Conservation (phyloP, 179 eudicot species). For the Corrigiola litoralis region DNA sequence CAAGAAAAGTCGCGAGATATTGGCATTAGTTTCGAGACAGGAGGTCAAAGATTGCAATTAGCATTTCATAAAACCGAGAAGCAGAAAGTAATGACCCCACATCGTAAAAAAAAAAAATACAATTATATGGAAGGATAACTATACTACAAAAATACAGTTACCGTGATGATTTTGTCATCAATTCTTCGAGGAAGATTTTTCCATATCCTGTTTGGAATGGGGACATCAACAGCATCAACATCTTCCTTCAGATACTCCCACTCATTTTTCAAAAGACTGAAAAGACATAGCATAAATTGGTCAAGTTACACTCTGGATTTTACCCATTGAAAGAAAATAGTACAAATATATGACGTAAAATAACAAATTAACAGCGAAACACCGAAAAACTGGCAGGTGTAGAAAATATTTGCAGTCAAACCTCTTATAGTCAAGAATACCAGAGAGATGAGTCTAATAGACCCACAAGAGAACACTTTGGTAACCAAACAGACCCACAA, state of each 20-base stretch:
- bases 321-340: not conserved
- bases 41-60: too few relatives aligned
- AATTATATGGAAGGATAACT: not conserved
- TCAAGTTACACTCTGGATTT: not conserved
- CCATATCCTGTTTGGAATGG: conserved; percentile 53
- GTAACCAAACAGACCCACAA: too few relatives aligned
- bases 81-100: not conserved
- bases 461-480: too few relatives aligned
- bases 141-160: conserved; percentile 25
- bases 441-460: too few relatives aligned
- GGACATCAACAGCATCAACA: conserved; percentile 36
- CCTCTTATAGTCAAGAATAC: too few relatives aligned
- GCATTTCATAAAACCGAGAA: too few relatives aligned
- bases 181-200: conserved; percentile 47
- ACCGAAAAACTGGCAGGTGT: too few relatives aligned
- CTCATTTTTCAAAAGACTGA: conserved; percentile 73
- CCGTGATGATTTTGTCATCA: conserved; percentile 46
- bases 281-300: conserved; percentile 12
- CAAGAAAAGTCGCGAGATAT: too few relatives aligned
- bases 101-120: not conserved
- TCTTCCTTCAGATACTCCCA: conserved; percentile 55
- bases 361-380: too few relatives aligned
- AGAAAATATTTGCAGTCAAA: too few relatives aligned
- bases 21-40: too few relatives aligned
- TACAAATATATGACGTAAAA: too few relatives aligned